phyloP scores from a whole-genome alignment of 768 basidiomycete genomes.

The Xerocomus spinulosus region DNA sequence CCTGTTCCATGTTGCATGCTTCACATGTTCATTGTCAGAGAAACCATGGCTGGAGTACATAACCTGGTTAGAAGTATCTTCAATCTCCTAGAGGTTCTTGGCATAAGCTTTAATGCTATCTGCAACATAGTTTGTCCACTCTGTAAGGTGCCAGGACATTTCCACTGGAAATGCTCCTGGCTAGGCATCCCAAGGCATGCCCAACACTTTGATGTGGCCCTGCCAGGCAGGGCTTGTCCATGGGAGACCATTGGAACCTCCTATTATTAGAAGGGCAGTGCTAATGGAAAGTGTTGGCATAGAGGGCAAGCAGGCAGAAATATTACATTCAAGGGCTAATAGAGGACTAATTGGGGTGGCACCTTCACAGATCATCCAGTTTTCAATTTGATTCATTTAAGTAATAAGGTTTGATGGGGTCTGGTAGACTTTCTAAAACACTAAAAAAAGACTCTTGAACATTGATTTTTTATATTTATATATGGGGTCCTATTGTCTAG shows the following conservation, averaged over 20 bases:
- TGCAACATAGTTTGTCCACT: neutral
- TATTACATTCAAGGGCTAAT: too few relatives aligned
- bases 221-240: neutral
- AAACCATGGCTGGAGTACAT: neutral
- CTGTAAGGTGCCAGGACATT: neutral
- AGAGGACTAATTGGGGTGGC: too few relatives aligned
- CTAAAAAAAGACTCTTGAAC: too few relatives aligned
- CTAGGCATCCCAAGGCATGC: neutral
- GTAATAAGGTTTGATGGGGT: too few relatives aligned
- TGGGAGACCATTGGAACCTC: neutral
- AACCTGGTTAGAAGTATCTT: neutral
- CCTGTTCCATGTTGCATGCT: neutral
- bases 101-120: neutral
- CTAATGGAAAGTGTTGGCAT: slow-evolving; percentile 1
- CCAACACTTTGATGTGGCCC: neutral
- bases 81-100: neutral
- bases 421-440: too few relatives aligned
- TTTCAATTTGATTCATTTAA: too few relatives aligned
- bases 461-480: too few relatives aligned
- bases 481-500: too few relatives aligned
- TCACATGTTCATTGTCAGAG: neutral
- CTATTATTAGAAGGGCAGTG: neutral
- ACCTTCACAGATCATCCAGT: too few relatives aligned
- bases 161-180: neutral
- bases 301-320: too few relatives aligned